Evolutionary conservation across 179 eudicot genomes (phyloP), one percentile per base, ranked within the genome.

Genomic region (Amaranthus tricolor): DNA sequence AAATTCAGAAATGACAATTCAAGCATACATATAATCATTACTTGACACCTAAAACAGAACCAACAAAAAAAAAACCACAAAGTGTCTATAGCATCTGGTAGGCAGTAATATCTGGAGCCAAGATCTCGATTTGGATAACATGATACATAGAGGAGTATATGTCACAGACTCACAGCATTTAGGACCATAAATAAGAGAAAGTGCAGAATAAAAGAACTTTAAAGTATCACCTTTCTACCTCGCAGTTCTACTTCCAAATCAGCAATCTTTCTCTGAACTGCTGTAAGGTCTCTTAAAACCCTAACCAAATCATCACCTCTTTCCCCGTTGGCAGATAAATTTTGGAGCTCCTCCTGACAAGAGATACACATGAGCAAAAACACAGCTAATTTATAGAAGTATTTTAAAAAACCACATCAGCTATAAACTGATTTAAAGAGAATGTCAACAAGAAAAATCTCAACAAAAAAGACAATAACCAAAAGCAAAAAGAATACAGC

Each of bases 171-270:
- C 8, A 48, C 16, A 66, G 11, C 70, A 48, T 66, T 40, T 45
- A 17, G 19, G 9, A 20, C 3, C 40, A 20, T 50, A 40, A 45
- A 21, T 9, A 68, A 45, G 31, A 40, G 14, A 17, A 51, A 48
- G 49, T 20, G 24, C 56, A 69, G 20, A 59, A n/a, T 59, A 60
- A 55, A 49, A 31, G 51, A 43, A 70, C 20, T 70, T 6, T 24
- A 50, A 63, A 43, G 6, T 70, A 47, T 86, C 76, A 94, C 98
- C 96, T 94, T 94, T 85, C 98, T 86, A 53, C 98, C 98, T 84
- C 93, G 97, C 78, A 94, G 88, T 84, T 94, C 98, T 62, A 94
- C 98, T 89, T 94, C 96, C 72, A 92, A 81, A 86, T 94, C 97
- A 67, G 96, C 95, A 62, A 92, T 92, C 78, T 89, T 94, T 79